Conservation (phyloP, 2,329 filamentous ascomycete species). For the Calonectria multiphialidica region DNA sequence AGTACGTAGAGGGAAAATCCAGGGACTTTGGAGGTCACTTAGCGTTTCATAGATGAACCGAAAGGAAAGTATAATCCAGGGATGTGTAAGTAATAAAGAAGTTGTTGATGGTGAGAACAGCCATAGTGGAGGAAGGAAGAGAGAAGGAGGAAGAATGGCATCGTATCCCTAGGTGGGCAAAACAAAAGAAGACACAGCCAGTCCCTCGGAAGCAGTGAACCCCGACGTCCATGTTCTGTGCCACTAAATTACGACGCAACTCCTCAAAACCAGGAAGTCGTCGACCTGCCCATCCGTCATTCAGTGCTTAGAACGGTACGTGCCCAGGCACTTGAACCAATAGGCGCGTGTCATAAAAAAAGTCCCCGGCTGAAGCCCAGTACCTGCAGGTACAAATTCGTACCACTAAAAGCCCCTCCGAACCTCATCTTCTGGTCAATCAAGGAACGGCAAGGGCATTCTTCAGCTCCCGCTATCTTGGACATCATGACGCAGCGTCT, state of each 20-base stretch:
- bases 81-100: not conserved
- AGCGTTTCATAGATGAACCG: not conserved
- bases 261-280: not conserved
- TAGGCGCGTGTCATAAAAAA: not conserved
- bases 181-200: not conserved
- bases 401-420: not conserved
- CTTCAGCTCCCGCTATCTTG: not conserved
- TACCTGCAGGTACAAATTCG: conserved; percentile 21
- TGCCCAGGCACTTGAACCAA: conserved; percentile 34
- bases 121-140: not conserved
- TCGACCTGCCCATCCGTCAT: not conserved
- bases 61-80: not conserved
- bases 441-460: not conserved
- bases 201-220: not conserved
- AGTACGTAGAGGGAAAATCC: not conserved
- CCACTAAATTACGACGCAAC: not conserved
- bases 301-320: not conserved
- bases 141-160: not conserved
- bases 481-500: not conserved
- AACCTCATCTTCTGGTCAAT: not conserved
- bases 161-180: not conserved
- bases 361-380: not conserved
- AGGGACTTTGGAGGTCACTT: not conserved
- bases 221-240: not conserved
- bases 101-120: not conserved